Base-by-base conservation (phyloP, 2,329 filamentous ascomycete genomes). In the Fusarium chuoi region DNA sequence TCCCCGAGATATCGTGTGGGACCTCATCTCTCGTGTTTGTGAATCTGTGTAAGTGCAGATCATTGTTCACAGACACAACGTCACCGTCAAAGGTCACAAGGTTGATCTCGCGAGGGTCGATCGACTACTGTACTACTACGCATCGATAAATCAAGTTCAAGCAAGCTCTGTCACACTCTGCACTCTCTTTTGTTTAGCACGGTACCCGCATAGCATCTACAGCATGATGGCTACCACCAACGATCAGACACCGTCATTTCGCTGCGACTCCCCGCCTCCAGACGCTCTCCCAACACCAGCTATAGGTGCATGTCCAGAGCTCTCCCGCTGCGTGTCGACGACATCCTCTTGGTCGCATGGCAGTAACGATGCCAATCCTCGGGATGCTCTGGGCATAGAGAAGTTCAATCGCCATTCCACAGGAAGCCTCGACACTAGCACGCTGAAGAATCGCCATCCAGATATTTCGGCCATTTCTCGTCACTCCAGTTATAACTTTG, bases 251-350 rank as follows among this genome's bases (percentile, higher is more conserved):
- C 76, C 79, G 26, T 58, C 76, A 70, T 73, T 85, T 56, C 87
- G 87, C 77, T 85, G 86, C 75, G 86, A 85, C 67, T 93, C 92
- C 41, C 91, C 92, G n/a, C 89, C 91, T 57, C 90, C 90, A 42
- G 90, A 90, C 77, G 83, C 86, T 24, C 85, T 88, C 24, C 92
- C 92, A 12, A 88, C 87, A n/a, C 86, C 88, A 44, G 90, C 92
- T 63, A 85, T 93, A 65, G 87, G 89, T 45, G 85, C 89, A 46
- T 87, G 87, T 49, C 86, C 89, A 18, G 84, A 87, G 64, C 85
- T 92, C 61, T 87, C 90, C 60, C 91, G 92, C 71, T 91, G 89
- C 74, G 83, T 93, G 39, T 95, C 91, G 4, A 87, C 87, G 22
- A 86, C 88, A 20, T 91, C 90, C 22, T 89, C 90, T 52, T 86